Base-by-base conservation (phyloP, 2,329 filamentous ascomycete genomes). In the Botrytis paeoniae region DNA sequence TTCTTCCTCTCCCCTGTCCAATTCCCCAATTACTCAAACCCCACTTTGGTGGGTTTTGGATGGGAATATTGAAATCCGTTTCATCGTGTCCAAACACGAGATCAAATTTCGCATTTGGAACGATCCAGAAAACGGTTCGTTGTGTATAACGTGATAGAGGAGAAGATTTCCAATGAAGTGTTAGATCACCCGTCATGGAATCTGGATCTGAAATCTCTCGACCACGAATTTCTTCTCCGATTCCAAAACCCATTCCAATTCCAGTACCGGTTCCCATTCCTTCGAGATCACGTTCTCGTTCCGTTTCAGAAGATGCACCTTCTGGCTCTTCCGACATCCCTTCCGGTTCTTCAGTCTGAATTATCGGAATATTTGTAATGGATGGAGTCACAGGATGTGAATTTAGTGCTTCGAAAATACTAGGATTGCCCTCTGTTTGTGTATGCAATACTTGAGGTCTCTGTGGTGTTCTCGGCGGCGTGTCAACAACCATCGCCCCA, bases 71-170 rank as follows among this genome's bases (percentile, higher is more conserved):
- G 51, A 71, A 71, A 66, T 71, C 70, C 54, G 63, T 54, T 45
- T 71, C 70, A n/a, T 71, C 70, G n/a, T 68, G 70, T 37, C 70
- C 70, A 48, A 71, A 71, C 1, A 71, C 43, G 3, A 71, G 22
- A 41, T 66, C 61, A 10, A 71, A 71, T 29, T 66, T 71, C 9
- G 70, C 70, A 60, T 71, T 8, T 9, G 70, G 70, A 12, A 71
- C 70, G 29, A 71, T 71, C 70, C 70, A 68, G 22, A 71, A 71
- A 8, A 71, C 62, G 8, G 70, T 68, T 43, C 70, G 70, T 66
- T 71, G 70, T 20, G 63, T 71, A 22, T 71, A 71, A 12, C 70
- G 51, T 8, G 61, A 57, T 18, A 71, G 25, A 9, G 45, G 35
- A 29, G 37, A 37, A 39, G 45, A 66, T 66, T 66, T 51, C 70